Evolutionary conservation across 1,139 yeast genomes (phyloP), one percentile per base, ranked within the genome.

Genomic region (Zygoascus meyerae): DNA sequence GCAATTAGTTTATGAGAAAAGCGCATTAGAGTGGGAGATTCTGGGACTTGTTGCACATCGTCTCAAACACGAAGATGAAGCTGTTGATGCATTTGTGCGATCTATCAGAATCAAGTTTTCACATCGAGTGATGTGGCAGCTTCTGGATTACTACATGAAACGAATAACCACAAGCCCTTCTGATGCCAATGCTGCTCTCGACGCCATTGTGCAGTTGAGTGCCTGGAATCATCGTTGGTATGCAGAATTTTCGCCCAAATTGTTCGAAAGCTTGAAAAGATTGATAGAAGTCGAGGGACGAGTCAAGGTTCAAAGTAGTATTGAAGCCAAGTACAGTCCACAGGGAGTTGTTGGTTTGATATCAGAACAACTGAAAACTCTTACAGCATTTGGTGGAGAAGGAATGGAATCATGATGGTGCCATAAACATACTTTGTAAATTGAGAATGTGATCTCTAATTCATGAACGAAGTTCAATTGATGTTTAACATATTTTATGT

Each of bases 151-250:
- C 61, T 86, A 85, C 61, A 72, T 54, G 53, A 53, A 50, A 49
- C 46, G 40, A 44, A 52, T 45, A n/a, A 44, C 53, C 14, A 51
- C 57, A 8, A 52, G 50, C 29, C 40, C 49, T 1, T 52, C 48
- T 44, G 56, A 54, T 5, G 54, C 55, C 32, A 48, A 77, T 47
- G 73, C 75, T 53, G 79, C 86, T 16, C 71, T 89, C 55, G 92
- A 84, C 52, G 70, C 85, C 36, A 70, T 82, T 50, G 86, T 89
- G 43, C 84, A 83, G 58, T 70, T 92, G 49, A 71, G 84, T 33
- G 95, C 95, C 16, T 92, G 97, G 97, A 86, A 89, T 62, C 97
- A 89, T 66, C 79, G 98, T 62, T 94, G 98, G 98, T 94, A 92
- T 67, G 78, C 81, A 54, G 96, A 90, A 56, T 90, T 89, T 59